phyloP scores from a whole-genome alignment of 2,329 filamentous ascomycete genomes.

The Pseudocercospora macadamiae region DNA sequence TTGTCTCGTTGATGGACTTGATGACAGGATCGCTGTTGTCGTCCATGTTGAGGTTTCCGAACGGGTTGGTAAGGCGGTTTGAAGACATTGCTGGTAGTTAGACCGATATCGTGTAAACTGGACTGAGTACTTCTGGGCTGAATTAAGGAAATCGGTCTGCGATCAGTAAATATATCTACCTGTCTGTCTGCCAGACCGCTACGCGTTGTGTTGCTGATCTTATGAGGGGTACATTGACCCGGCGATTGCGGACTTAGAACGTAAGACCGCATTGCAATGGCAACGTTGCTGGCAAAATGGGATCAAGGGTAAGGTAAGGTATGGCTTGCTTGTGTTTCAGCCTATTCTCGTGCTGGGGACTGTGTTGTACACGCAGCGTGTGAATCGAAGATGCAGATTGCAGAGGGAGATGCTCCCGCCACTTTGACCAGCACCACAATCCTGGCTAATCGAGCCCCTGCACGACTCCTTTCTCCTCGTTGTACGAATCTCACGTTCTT shows the following conservation, averaged over 20 bases:
- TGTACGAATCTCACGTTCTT: too few species aligned
- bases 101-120: not conserved
- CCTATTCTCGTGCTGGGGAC: not conserved
- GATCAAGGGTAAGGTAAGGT: not conserved
- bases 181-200: too few species aligned
- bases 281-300: not conserved
- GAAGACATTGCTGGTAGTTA: not conserved
- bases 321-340: not conserved
- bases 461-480: too few species aligned
- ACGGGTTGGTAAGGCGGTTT: slow-evolving; percentile 1
- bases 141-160: not conserved
- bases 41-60: slow-evolving; percentile 10
- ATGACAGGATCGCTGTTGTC: slow-evolving; percentile 17
- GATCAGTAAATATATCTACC: not conserved
- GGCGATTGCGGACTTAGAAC: slow-evolving; percentile 13
- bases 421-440: too few species aligned
- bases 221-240: slow-evolving; percentile 3
- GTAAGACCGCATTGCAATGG: not conserved
- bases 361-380: not conserved
- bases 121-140: not conserved
- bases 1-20: slow-evolving; percentile 18
- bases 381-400: too few species aligned
- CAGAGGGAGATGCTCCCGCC: too few species aligned
- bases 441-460: too few species aligned
- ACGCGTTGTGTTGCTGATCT: slow-evolving; percentile 1